Evolutionary conservation across 345 rosid species (phyloP), one percentile per base, ranked within the genome.

Genomic region (Camelina neglecta): DNA sequence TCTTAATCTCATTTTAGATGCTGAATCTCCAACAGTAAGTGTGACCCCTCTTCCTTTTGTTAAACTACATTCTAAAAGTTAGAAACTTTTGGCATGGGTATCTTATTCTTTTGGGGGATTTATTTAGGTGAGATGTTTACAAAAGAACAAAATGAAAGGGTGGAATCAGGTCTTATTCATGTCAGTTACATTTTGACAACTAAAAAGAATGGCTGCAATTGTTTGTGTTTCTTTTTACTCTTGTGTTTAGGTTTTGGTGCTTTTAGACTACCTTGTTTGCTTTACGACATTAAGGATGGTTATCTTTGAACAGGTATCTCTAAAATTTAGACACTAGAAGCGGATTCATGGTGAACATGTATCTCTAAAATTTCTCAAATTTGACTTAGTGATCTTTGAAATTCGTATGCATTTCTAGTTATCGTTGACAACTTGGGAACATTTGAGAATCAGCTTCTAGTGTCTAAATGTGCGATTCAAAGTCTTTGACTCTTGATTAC

Each of bases 121-220:
- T 18, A 68, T 48, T 59, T 82, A 94, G 99, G 93, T 69, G 99
- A 95, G 72, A 88, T 86, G 90, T 95, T 95, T 84, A 92, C 97
- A 31, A 97, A 95, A 81, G 99, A 95, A 74, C 97, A 92, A 80
- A 92, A 90, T 76, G 99, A 95, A 81, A 71, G 92, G 85, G 97
- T 95, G 73, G 99, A 95, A 85, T 90, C 97, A 35, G 99, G 99
- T 80, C 88, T 95, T 24, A 95, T 95, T 71, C 99, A 92, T 77
- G 92, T 89, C 54, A 90, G 99, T 38, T 92, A 95, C 78, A 84
- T 92, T 65, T 80, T 95, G 64, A 89, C 97, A 9, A 89, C 89
- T 87, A 18, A 95, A 92, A 83, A 97, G 99, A 80, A 86, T 92
- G 91, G 74, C 93, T 82, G 93, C 93, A 49, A 92, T 92, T 97